phyloP scores from a whole-genome alignment of 2,329 filamentous ascomycete species.

The Alternaria sp. region DNA sequence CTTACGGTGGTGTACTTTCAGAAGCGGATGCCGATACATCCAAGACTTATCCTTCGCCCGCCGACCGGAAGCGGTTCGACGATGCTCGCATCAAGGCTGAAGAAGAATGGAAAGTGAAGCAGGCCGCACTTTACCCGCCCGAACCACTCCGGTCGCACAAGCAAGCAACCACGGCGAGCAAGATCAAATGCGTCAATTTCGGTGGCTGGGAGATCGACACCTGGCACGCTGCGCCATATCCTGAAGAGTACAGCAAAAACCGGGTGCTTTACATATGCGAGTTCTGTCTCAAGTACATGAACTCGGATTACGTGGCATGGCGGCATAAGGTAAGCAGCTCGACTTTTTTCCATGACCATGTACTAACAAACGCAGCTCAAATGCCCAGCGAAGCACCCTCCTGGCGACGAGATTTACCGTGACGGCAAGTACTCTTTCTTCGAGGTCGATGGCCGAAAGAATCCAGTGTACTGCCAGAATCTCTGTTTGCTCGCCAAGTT shows the following conservation, averaged over 20 bases:
- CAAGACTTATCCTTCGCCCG: slow-evolving; percentile 79
- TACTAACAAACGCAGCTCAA: slow-evolving; percentile 62
- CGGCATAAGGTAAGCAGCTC: slow-evolving; percentile 73
- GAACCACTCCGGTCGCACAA: slow-evolving; percentile 65
- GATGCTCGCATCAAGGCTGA: slow-evolving; percentile 89
- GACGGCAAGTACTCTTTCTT: slow-evolving; percentile 92
- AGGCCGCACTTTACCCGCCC: slow-evolving; percentile 69
- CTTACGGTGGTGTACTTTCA: slow-evolving; percentile 90
- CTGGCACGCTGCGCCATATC: slow-evolving; percentile 98
- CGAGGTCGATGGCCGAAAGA: slow-evolving; percentile 95
- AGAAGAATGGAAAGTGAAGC: slow-evolving; percentile 82
- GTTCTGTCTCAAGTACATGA: slow-evolving; percentile 99
- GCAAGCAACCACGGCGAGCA: slow-evolving; percentile 83
- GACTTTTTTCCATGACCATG: not conserved
- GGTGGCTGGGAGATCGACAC: slow-evolving; percentile 98
- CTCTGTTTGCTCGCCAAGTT: slow-evolving; percentile 94
- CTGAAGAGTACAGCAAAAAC: slow-evolving; percentile 97
- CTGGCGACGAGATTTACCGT: slow-evolving; percentile 96
- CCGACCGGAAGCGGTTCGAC: slow-evolving; percentile 86
- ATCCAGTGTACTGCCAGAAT: slow-evolving; percentile 98
- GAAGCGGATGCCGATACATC: slow-evolving; percentile 91
- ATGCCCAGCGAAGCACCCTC: slow-evolving; percentile 94
- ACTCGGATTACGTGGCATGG: slow-evolving; percentile 97
- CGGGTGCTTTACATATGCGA: slow-evolving; percentile 98
- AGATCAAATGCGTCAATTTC: slow-evolving; percentile 99